These are phyloP conservation scores for Ogataea hybrid DNA, from an alignment of 1,139 yeast genomes.

Conservation along the genomic window DNA sequence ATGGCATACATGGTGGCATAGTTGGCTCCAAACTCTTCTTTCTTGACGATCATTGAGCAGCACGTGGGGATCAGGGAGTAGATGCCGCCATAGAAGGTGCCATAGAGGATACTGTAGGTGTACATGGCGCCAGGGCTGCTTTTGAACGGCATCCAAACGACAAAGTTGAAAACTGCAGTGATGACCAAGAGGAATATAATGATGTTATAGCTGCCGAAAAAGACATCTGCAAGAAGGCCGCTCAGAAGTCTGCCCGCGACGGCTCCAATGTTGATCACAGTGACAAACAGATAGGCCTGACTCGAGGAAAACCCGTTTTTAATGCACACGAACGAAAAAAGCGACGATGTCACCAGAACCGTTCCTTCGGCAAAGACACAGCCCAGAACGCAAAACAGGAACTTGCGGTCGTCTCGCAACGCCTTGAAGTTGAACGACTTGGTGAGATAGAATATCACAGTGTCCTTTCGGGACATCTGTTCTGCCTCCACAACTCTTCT, in stretches of 20 bases:
- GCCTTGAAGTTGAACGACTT: conserved; percentile 39
- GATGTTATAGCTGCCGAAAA: conserved; percentile 49
- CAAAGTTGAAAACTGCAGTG: conserved; percentile 38
- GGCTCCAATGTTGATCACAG: conserved; percentile 46
- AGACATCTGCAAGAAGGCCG: conserved; percentile 47
- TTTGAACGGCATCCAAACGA: conserved; percentile 35
- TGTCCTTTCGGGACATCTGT: conserved; percentile 3
- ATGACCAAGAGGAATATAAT: conserved; percentile 46
- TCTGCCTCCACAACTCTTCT: conserved; percentile 31
- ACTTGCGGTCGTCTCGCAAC: conserved; percentile 41
- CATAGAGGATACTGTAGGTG: conserved; percentile 49
- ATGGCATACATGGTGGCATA: conserved; percentile 41
- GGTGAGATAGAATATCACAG: conserved; percentile 7
- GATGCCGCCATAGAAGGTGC: conserved; percentile 50
- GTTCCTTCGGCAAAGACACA: conserved; percentile 48
- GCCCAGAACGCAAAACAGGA: conserved; percentile 41
- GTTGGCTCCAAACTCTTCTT: conserved; percentile 43
- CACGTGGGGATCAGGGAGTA: conserved; percentile 47
- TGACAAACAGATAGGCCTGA: conserved; percentile 41
- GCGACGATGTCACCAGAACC: conserved; percentile 49
- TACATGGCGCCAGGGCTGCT: conserved; percentile 37
- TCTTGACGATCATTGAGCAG: conserved; percentile 42
- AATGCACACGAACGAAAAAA: conserved; percentile 50
- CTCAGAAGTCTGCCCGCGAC: conserved; percentile 46
- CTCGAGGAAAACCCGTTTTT: conserved; percentile 40